Evolutionary conservation across 2,329 filamentous ascomycete species (phyloP).

Genomic region (Aspergillus unguis): DNA sequence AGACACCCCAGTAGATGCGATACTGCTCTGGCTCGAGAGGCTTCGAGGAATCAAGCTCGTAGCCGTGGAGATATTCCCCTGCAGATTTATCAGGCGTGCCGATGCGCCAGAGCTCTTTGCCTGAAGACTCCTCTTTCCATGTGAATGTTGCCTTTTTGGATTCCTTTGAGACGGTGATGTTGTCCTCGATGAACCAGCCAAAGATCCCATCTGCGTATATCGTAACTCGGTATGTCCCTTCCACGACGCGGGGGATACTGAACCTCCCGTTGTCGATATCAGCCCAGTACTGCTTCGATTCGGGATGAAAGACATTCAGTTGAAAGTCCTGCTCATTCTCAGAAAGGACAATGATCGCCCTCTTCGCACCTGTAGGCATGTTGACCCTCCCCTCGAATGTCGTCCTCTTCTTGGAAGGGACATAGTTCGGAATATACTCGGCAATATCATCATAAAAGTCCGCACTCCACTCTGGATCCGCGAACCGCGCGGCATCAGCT

Average conservation of each 20-base stretch:
- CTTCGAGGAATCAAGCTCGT: conserved; percentile 48
- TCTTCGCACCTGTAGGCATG: conserved; percentile 52
- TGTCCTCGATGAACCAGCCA: conserved; percentile 57
- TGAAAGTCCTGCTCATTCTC: conserved; percentile 54
- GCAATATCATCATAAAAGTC: conserved; percentile 64
- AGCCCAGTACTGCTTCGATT: conserved; percentile 62
- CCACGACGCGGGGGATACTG: conserved; percentile 53
- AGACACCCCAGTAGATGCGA: conserved; percentile 59
- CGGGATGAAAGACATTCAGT: conserved; percentile 54
- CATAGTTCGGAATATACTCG: conserved; percentile 57
- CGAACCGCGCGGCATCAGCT: conserved; percentile 53
- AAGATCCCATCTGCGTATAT: conserved; percentile 62
- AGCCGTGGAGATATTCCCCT: conserved; percentile 61
- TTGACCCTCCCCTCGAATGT: conserved; percentile 50
- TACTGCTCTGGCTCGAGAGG: conserved; percentile 56
- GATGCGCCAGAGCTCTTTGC: conserved; percentile 60
- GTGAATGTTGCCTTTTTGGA: conserved; percentile 38
- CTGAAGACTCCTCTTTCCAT: conserved; percentile 56
- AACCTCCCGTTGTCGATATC: conserved; percentile 51
- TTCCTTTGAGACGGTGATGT: conserved; percentile 41
- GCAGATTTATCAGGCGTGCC: conserved; percentile 60
- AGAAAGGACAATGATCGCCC: conserved; percentile 56
- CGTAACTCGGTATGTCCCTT: conserved; percentile 60
- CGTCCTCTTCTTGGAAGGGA: conserved; percentile 51
- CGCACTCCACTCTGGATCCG: conserved; percentile 53